Evolutionary conservation across 2,329 filamentous ascomycete species (phyloP), one percentile per base, ranked within the genome.

Genomic region (Trichocomaceae sp.): DNA sequence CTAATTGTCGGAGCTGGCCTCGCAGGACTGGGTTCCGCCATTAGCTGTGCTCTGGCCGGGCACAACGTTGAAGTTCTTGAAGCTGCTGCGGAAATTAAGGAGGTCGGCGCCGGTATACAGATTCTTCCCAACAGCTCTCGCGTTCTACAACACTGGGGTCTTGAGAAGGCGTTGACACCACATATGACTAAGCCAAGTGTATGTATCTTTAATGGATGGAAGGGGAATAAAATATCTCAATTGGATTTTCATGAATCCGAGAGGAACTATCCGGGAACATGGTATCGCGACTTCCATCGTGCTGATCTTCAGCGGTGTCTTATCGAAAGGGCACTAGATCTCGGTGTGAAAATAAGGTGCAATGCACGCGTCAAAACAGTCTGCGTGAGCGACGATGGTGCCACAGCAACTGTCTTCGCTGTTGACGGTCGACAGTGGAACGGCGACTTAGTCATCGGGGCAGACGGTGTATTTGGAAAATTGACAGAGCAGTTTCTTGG

Each of bases 271-370:
- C 47, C 47, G 0, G 64, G 63, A 7, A 60, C 62, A 9, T 76
- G 75, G 1, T 76, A 77, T 57, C 72, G 74, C 61, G 74, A 77
- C 17, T 33, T 54, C 22, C 77, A 79, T 63, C 72, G 77, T 20
- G 76, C 76, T 31, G 75, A 79, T 60, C 72, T 77, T 33, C 73
- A 79, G 33, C 26, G 26, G 4, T 39, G 33, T 48, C 51, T 54
- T 4, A 29, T 47, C 12, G 44, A 47, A 26, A 39, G 48, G 26
- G 48, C 48, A 33, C 6, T 13, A 31, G 33, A 26, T 3, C 48
- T 50, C 20, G 22, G 48, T 13, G 77, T 72, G 0, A 64, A 62
- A 10, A 59, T 82, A n/a, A 68, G 71, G 15, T 75, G 74, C 22
- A 74, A 72, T 37, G 67, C 75, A 1, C 69, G 72, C 45, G 75